Evolutionary conservation across 225 moss, liverwort and hornwort species (phyloP).

Genomic region (Polytrichum commune): DNA sequence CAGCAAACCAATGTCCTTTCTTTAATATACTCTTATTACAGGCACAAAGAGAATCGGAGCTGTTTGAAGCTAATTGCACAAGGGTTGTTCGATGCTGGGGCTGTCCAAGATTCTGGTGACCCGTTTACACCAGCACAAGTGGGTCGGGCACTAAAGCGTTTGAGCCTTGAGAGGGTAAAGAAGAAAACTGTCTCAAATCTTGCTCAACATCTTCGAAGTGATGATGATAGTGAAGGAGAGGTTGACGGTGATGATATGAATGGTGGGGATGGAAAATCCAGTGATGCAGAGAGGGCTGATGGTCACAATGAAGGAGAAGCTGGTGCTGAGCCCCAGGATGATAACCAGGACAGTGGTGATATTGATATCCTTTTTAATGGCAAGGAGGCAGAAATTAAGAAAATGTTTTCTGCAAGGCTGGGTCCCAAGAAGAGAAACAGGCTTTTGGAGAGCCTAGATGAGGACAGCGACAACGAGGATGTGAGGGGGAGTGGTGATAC

Average conservation of each 20-base stretch:
- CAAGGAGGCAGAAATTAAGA: background rate
- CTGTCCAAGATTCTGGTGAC: slow-evolving; percentile 45
- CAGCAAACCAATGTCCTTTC: background rate
- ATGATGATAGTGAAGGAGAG: slow-evolving; percentile 23
- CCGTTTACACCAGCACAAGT: slow-evolving; percentile 66
- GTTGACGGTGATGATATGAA: slow-evolving; percentile 11
- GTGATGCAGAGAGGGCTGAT: slow-evolving; percentile 3
- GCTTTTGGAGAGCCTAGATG: slow-evolving; percentile 11
- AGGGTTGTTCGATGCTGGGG: slow-evolving; percentile 42
- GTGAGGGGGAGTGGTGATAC: slow-evolving; percentile 3
- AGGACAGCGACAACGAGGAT: slow-evolving; percentile 20
- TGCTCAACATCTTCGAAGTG: slow-evolving; percentile 27
- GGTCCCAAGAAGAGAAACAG: slow-evolving; percentile 8
- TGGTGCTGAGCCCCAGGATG: background rate
- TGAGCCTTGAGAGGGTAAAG: slow-evolving; percentile 47
- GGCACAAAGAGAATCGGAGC: slow-evolving; percentile 57
- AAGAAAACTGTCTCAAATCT: slow-evolving; percentile 30
- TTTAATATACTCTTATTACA: slow-evolving; percentile 12
- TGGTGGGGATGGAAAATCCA: slow-evolving; percentile 17
- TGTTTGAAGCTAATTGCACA: slow-evolving; percentile 43
- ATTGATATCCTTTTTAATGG: background rate
- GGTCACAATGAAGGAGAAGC: slow-evolving; percentile 9
- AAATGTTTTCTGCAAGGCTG: background rate
- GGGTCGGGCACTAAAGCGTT: slow-evolving; percentile 61
- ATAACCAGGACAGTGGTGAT: background rate